phyloP scores from a whole-genome alignment of 108 stramenopile genomes.

The Cyclotella kingstonii region DNA sequence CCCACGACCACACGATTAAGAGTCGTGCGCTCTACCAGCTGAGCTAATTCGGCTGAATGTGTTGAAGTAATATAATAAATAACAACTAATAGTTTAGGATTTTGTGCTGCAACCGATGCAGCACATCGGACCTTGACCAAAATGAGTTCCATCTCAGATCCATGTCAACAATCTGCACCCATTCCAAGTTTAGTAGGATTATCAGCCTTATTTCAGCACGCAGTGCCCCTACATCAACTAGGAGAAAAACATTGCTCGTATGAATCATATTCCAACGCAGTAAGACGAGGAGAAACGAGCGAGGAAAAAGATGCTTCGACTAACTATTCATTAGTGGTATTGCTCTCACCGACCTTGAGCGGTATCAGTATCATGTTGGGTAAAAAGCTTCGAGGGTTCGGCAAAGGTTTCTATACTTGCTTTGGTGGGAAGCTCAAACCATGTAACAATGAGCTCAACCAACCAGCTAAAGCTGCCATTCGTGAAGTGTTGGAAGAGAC shows the following conservation, averaged over 20 bases:
- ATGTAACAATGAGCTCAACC: slow-evolving; percentile 12
- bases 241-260: slow-evolving; percentile 10
- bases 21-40: slow-evolving; percentile 93
- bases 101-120: no score
- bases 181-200: neutral
- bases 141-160: neutral
- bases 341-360: slow-evolving; percentile 16
- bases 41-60: no score
- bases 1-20: slow-evolving; percentile 97
- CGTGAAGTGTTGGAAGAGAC: slow-evolving; percentile 74
- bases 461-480: slow-evolving; percentile 52
- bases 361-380: slow-evolving; percentile 60
- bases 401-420: slow-evolving; percentile 66
- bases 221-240: slow-evolving; percentile 9
- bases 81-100: no score
- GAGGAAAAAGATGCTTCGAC: slow-evolving; percentile 1
- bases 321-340: slow-evolving; percentile 28
- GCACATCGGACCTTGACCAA: no score
- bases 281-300: neutral
- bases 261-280: slow-evolving; percentile 11
- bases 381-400: slow-evolving; percentile 71
- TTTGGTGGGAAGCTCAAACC: slow-evolving; percentile 73
- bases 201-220: slow-evolving; percentile 5
- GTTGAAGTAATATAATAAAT: neutral
- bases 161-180: neutral